These are phyloP conservation scores for Zymoseptoria tritici DNA, from an alignment of 2,329 filamentous ascomycete species.

Conservation along the genomic window DNA sequence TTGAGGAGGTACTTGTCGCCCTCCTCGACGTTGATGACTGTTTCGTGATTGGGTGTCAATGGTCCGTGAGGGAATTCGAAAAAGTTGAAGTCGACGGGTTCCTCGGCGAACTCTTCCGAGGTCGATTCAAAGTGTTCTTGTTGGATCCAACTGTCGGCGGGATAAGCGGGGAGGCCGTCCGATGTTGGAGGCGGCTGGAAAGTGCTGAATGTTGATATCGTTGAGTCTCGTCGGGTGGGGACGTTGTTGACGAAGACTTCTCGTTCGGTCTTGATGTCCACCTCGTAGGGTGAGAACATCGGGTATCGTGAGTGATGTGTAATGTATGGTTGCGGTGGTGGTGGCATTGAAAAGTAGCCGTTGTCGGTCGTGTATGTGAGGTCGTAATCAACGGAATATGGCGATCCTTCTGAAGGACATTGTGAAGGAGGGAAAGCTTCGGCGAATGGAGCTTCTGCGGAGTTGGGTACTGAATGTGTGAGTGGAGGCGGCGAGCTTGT, in stretches of 20 bases:
- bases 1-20: slow-evolving; percentile 79
- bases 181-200: slow-evolving; percentile 70
- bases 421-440: slow-evolving; percentile 66
- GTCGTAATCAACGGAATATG: slow-evolving; percentile 56
- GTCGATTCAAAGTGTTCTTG: slow-evolving; percentile 62
- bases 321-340: slow-evolving; percentile 34
- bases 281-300: slow-evolving; percentile 74
- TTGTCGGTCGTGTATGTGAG: slow-evolving; percentile 56
- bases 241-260: slow-evolving; percentile 92
- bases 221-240: slow-evolving; percentile 75
- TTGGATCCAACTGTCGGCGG: slow-evolving; percentile 62
- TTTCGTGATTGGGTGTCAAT: slow-evolving; percentile 55
- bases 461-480: slow-evolving; percentile 64
- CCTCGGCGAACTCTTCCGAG: slow-evolving; percentile 56
- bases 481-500: slow-evolving; percentile 63
- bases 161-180: slow-evolving; percentile 55
- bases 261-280: slow-evolving; percentile 91
- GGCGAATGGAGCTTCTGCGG: slow-evolving; percentile 60
- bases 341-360: slow-evolving; percentile 57
- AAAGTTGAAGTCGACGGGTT: slow-evolving; percentile 62
- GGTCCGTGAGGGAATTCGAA: slow-evolving; percentile 72
- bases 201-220: slow-evolving; percentile 88
- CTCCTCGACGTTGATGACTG: slow-evolving; percentile 77
- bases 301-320: slow-evolving; percentile 35
- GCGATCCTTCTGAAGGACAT: slow-evolving; percentile 73